Conservation (phyloP, 345 rosid species). For the Nasturtium officinale region DNA sequence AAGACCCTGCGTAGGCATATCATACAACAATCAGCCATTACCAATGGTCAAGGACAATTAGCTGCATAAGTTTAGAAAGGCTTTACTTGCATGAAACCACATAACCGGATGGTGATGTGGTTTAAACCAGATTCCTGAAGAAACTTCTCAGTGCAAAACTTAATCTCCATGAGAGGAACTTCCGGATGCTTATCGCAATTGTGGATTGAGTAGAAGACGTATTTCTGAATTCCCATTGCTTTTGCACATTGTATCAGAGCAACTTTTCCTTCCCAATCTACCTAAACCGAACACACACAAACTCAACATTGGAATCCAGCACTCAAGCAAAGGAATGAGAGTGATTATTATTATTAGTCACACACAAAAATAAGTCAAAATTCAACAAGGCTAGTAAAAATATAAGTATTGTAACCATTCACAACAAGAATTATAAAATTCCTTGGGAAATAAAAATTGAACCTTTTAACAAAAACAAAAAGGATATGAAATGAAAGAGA, state of each 20-base stretch:
- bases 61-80: not conserved
- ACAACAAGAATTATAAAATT: not conserved
- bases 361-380: not conserved
- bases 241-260: constrained; percentile 96
- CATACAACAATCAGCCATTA: not conserved
- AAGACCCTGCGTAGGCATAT: constrained; percentile 58
- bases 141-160: constrained; percentile 91
- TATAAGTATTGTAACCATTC: not conserved
- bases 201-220: constrained; percentile 85
- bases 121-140: constrained; percentile 74
- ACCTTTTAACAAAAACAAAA: not conserved
- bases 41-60: not conserved
- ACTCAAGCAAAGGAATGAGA: constrained; percentile 6
- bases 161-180: constrained; percentile 96
- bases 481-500: not conserved
- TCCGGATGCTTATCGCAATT: constrained; percentile 98
- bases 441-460: not conserved
- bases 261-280: constrained; percentile 99
- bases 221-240: constrained; percentile 97
- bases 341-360: not conserved
- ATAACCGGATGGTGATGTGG: constrained; percentile 70
- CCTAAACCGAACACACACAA: constrained; percentile 64
- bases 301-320: not conserved
- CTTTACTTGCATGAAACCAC: constrained; percentile 97
- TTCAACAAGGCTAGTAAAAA: not conserved